Evolutionary conservation across 2,329 filamentous ascomycete species (phyloP).

Genomic region (Nannizzia gypsea): DNA sequence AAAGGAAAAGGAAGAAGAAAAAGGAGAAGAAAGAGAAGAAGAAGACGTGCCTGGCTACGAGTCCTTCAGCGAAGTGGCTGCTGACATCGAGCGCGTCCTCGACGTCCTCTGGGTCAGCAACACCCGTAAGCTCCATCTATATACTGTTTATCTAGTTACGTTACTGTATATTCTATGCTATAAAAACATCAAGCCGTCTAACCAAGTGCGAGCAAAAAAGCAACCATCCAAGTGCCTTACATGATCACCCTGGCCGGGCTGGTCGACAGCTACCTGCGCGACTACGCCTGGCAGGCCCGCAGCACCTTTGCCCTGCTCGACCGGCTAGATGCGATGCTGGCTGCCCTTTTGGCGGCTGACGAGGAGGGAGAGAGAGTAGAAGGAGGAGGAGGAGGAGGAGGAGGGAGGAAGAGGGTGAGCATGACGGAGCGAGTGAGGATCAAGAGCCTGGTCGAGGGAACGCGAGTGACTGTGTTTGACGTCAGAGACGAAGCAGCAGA

Average conservation of each 20-base stretch:
- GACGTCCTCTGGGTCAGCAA: slow-evolving; percentile 78
- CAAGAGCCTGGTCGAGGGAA: slow-evolving; percentile 66
- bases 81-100: slow-evolving; percentile 61
- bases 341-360: slow-evolving; percentile 56
- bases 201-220: slow-evolving; percentile 34
- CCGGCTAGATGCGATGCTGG: slow-evolving; percentile 76
- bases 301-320: slow-evolving; percentile 58
- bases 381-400: slow-evolving; percentile 51
- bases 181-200: not conserved
- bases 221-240: slow-evolving; percentile 70
- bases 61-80: slow-evolving; percentile 57
- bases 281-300: slow-evolving; percentile 57
- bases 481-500: slow-evolving; percentile 37
- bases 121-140: slow-evolving; percentile 51
- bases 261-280: slow-evolving; percentile 57
- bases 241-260: slow-evolving; percentile 66
- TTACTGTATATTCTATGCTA: too few species aligned
- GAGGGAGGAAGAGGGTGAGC: slow-evolving; percentile 42
- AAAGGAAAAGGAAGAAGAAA: slow-evolving; percentile 8
- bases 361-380: too few species aligned
- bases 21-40: slow-evolving; percentile 19
- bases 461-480: slow-evolving; percentile 58
- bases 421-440: slow-evolving; percentile 83
- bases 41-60: slow-evolving; percentile 42
- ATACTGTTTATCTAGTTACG: too few species aligned